A percentile compares a stretch with the other conserved stretches of the same genome.
Evolutionary conservation across 2,329 filamentous ascomycete genomes (phyloP).

Genomic region (Anthostomella pinea): DNA sequence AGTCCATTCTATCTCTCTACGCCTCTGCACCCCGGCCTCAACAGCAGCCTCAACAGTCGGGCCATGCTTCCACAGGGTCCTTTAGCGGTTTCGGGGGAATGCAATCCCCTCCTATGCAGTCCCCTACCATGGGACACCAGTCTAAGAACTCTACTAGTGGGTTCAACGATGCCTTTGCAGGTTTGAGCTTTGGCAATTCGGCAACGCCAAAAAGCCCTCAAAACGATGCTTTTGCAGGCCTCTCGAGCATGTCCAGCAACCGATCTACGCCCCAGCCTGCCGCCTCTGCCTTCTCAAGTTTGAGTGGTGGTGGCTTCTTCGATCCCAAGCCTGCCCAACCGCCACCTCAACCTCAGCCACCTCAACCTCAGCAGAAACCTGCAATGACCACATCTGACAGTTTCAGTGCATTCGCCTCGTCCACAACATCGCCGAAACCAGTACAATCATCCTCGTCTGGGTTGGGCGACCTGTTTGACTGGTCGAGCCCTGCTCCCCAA

Average conservation of each 20-base stretch:
- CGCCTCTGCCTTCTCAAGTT: conserved; percentile 37
- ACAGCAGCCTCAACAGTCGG: conserved; percentile 47
- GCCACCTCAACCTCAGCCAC: conserved; percentile 50
- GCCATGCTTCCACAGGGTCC: conserved; percentile 58
- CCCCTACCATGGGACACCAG: conserved; percentile 52
- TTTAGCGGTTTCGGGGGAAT: conserved; percentile 72
- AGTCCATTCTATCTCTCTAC: conserved; percentile 94
- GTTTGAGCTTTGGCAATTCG: conserved; percentile 57
- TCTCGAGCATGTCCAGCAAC: conserved; percentile 36
- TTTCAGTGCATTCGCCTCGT: conserved; percentile 59
- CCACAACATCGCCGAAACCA: conserved; percentile 41
- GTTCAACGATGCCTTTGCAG: conserved; percentile 78
- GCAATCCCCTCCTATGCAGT: conserved; percentile 54
- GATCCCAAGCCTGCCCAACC: conserved; percentile 66
- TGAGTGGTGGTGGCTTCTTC: conserved; percentile 79
- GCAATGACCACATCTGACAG: conserved; percentile 50
- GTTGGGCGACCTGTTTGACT: conserved; percentile 79
- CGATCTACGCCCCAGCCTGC: conserved; percentile 38
- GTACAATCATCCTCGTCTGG: conserved; percentile 51
- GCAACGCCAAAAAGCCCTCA: conserved; percentile 39
- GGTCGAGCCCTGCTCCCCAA: conserved; percentile 52
- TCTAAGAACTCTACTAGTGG: conserved; percentile 49
- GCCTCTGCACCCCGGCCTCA: conserved; percentile 80
- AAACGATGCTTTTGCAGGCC: conserved; percentile 38
- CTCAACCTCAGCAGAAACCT: conserved; percentile 49